These are phyloP conservation scores for Aspergillus sclerotioniger DNA, from an alignment of 495 filamentous ascomycete species.

Conservation along the genomic window DNA sequence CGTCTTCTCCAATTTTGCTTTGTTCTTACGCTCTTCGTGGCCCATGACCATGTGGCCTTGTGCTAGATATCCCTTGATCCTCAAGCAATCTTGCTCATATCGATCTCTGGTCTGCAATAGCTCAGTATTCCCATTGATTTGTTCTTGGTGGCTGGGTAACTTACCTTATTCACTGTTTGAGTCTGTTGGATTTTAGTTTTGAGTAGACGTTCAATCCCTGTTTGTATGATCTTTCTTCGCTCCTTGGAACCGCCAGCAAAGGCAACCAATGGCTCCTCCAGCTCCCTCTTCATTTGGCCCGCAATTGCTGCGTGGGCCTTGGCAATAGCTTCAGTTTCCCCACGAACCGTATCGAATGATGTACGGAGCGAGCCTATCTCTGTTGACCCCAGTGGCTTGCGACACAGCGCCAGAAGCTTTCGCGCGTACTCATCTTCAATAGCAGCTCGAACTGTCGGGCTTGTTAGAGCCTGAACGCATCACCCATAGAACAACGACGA, in stretches of 20 bases:
- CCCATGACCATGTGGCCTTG: conserved; percentile 99
- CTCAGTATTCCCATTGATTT: conserved; percentile 10
- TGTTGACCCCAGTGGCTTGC: conserved; percentile 85
- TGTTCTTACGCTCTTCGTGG: conserved; percentile 98
- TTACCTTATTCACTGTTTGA: conserved; percentile 82
- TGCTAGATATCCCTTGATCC: conserved; percentile 97
- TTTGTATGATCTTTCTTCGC: conserved; percentile 91
- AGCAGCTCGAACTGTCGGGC: conserved; percentile 68
- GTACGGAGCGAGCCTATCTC: conserved; percentile 79
- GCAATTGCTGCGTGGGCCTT: conserved; percentile 91
- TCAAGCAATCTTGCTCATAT: conserved; percentile 95
- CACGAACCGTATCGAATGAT: conserved; percentile 83
- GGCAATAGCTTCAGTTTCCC: conserved; percentile 90
- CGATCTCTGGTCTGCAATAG: conserved; percentile 74
- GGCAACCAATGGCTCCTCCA: conserved; percentile 92
- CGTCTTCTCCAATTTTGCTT: conserved; percentile 97
- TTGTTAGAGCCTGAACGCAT: conserved; percentile 6
- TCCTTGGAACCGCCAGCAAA: conserved; percentile 95
- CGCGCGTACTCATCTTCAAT: conserved; percentile 98
- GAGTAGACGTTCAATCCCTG: conserved; percentile 85
- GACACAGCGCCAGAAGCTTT: conserved; percentile 80
- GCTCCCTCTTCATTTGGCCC: conserved; percentile 88
- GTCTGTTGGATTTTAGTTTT: conserved; percentile 94
- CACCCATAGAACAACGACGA: neutral
- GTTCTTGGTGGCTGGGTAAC: neutral